Evolutionary conservation across 2,329 filamentous ascomycete species (phyloP), one percentile per base, ranked within the genome.

Genomic region (Penicillium frequentans): DNA sequence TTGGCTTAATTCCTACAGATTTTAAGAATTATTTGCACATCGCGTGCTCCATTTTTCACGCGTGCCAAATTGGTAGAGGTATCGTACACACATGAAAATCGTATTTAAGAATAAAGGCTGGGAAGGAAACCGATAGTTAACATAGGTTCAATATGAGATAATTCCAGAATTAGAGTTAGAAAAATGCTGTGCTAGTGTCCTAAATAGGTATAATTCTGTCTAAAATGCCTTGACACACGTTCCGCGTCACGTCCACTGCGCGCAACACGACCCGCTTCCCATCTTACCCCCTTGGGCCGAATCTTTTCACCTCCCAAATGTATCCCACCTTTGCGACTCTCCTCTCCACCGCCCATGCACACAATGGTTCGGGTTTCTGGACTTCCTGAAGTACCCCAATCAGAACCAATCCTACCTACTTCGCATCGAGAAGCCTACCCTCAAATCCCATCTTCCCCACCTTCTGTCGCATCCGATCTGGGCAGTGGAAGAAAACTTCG

Each of bases 381-480:
- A 66, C 69, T 73, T 45, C 67, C 70, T 55, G 67, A 72, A 52
- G 64, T 68, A 55, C 70, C 70, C 48, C 65, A 66, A 61, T 75
- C 73, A 55, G 71, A 75, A 51, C 72, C 72, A 48, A 66, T 70
- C 46, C 65, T 70, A 47, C 68, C 65, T 64, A 56, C 59, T 24
- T 68, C 69, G 26, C 63, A 62, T 35, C 69, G 72, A 54, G 70
- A 74, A 45, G 8, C 21, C n/a, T 31, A 23, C 21, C 43, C 42
- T 50, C 46, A 43, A 42, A 65, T 76, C 56, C 75, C 75, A 42
- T 77, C 75, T 44, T 77, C 75, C 59, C 75, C 76, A 54, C 75
- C 76, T 46, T 75, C 75, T 29, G 70, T 75, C 59, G 68, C 69
- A 53, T 76, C 73, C 33, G 73, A 75, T 65, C 65, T 67, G 63